A percentile compares a stretch with the other conserved stretches of the same genome.
These are phyloP conservation scores for Mikania micrantha DNA, from an alignment of 129 eudicot species.

Conservation along the genomic window DNA sequence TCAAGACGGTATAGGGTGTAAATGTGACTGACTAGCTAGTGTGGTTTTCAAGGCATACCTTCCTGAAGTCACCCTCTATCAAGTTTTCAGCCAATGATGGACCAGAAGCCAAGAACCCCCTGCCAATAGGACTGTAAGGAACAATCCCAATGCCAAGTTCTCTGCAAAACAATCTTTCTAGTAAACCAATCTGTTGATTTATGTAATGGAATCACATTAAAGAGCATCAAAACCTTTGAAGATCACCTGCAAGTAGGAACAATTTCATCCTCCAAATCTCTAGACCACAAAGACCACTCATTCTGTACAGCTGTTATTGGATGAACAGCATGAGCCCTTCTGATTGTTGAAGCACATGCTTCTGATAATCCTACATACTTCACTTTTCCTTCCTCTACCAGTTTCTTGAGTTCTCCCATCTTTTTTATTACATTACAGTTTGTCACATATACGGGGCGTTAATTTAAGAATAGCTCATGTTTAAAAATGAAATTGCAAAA, in stretches of 20 bases:
- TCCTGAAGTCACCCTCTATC: slow-evolving; percentile 37
- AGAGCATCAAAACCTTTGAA: neutral
- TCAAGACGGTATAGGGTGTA: no score
- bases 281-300: slow-evolving; percentile 66
- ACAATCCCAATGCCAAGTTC: slow-evolving; percentile 72
- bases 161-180: slow-evolving; percentile 23
- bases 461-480: neutral
- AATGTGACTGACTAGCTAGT: no score
- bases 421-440: neutral
- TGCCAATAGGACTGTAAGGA: slow-evolving; percentile 56
- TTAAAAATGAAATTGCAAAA: neutral
- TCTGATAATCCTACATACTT: slow-evolving; percentile 70
- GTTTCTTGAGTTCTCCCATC: slow-evolving; percentile 60
- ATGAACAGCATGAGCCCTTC: slow-evolving; percentile 79
- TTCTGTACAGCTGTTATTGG: slow-evolving; percentile 64
- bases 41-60: slow-evolving; percentile 27
- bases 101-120: slow-evolving; percentile 45
- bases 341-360: slow-evolving; percentile 57
- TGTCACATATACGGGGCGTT: neutral
- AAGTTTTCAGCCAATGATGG: slow-evolving; percentile 33
- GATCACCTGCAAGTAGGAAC: slow-evolving; percentile 61
- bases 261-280: slow-evolving; percentile 53
- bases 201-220: no score
- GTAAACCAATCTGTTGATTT: no score
- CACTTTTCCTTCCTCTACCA: slow-evolving; percentile 66